Evolutionary conservation across 768 basidiomycete genomes (phyloP).

Genomic region (Amanita fuliginea): DNA sequence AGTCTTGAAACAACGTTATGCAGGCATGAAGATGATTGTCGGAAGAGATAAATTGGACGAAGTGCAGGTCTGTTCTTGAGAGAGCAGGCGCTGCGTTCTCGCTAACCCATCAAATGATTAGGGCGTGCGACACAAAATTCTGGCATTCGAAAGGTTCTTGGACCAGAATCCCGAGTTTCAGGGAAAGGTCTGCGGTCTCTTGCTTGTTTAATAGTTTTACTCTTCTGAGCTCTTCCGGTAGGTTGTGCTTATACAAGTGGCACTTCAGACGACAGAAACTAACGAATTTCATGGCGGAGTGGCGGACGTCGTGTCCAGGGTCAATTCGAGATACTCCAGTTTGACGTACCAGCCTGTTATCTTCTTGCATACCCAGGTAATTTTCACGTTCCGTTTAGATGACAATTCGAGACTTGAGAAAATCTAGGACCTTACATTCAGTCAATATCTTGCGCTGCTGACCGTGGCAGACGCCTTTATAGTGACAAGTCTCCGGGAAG

Average conservation of each 20-base stretch:
- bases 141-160: slow-evolving; percentile 75
- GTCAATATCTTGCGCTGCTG: slow-evolving; percentile 73
- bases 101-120: slow-evolving; percentile 10
- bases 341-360: slow-evolving; percentile 84
- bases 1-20: slow-evolving; percentile 69
- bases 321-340: slow-evolving; percentile 77
- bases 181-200: slow-evolving; percentile 38
- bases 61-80: slow-evolving; percentile 37
- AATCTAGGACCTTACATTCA: slow-evolving; percentile 58
- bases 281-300: slow-evolving; percentile 69
- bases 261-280: slow-evolving; percentile 69
- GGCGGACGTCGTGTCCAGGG: slow-evolving; percentile 63
- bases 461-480: slow-evolving; percentile 81
- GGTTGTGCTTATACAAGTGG: slow-evolving; percentile 81
- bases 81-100: background rate
- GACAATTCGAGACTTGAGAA: background rate
- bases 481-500: slow-evolving; percentile 75
- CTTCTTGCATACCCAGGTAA: slow-evolving; percentile 62
- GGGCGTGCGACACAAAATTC: slow-evolving; percentile 76
- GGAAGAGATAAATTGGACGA: slow-evolving; percentile 86
- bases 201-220: background rate
- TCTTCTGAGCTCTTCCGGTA: slow-evolving; percentile 13
- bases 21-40: slow-evolving; percentile 79
- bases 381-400: background rate
- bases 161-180: slow-evolving; percentile 72